Conservation (phyloP, 257 asterid species). For the Rubia yunnanensis region DNA sequence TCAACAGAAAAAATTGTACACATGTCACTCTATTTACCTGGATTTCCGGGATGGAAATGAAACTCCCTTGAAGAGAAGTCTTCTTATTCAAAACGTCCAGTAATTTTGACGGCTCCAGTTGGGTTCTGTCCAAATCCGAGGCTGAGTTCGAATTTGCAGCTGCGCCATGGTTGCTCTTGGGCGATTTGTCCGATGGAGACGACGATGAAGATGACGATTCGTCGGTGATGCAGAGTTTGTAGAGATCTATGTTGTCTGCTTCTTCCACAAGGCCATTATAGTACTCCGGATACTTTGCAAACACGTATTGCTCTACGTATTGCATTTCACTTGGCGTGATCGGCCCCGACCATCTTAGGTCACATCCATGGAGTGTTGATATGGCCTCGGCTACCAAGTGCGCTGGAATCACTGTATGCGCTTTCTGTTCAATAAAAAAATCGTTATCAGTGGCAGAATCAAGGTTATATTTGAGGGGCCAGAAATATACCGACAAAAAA, state of each 20-base stretch:
- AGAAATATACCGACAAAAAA: too few species aligned
- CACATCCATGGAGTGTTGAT: constrained; percentile 69
- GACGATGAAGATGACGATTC: constrained; percentile 10
- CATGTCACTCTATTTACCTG: constrained; percentile 28
- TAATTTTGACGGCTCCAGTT: constrained; percentile 55
- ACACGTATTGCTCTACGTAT: constrained; percentile 64
- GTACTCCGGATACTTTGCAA: constrained; percentile 74
- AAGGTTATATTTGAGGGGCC: too few species aligned
- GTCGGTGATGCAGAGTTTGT: constrained; percentile 50
- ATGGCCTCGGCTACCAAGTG: constrained; percentile 81
- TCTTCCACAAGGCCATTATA: constrained; percentile 66
- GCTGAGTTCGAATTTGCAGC: constrained; percentile 25
- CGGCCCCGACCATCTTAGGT: constrained; percentile 87
- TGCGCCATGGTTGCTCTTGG: constrained; percentile 19
- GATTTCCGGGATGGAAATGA: constrained; percentile 71
- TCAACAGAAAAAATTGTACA: too few species aligned
- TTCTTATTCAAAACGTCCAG: constrained; percentile 46
- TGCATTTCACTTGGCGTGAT: constrained; percentile 71
- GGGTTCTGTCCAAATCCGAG: constrained; percentile 36
- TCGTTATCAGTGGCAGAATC: too few species aligned
- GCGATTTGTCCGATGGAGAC: constrained; percentile 23
- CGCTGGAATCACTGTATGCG: constrained; percentile 60
- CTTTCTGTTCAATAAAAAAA: constrained; percentile 36
- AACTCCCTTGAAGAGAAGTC: constrained; percentile 41
- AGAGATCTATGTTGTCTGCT: constrained; percentile 62